phyloP scores from a whole-genome alignment of 257 asterid genomes.

The Paulownia fortunei region DNA sequence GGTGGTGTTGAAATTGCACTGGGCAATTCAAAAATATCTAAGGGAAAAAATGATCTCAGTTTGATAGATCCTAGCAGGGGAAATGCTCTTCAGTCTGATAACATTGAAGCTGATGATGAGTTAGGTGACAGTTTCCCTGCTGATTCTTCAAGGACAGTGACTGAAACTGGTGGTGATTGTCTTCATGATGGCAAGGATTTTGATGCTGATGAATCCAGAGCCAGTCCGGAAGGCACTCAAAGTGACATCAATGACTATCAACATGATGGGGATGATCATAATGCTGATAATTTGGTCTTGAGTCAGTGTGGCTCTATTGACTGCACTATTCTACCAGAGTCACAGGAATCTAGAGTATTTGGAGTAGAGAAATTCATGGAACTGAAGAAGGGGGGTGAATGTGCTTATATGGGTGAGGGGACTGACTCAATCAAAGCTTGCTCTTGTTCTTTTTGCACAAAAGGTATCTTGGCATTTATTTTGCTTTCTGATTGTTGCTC shows the following conservation, averaged over 20 bases:
- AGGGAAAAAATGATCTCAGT: slow-evolving; percentile 7
- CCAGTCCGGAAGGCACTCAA: slow-evolving; percentile 36
- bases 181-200: slow-evolving; percentile 21
- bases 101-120: slow-evolving; percentile 30
- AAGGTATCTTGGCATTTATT: slow-evolving; percentile 56
- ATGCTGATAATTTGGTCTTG: slow-evolving; percentile 50
- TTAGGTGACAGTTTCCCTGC: slow-evolving; percentile 32
- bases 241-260: slow-evolving; percentile 32
- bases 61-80: slow-evolving; percentile 1
- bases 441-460: slow-evolving; percentile 81
- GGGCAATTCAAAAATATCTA: not conserved
- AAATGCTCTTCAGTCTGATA: not conserved
- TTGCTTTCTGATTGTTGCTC: slow-evolving; percentile 15
- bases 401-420: slow-evolving; percentile 39
- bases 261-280: slow-evolving; percentile 44
- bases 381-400: slow-evolving; percentile 39
- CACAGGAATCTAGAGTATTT: slow-evolving; percentile 71
- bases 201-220: slow-evolving; percentile 39
- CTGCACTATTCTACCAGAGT: slow-evolving; percentile 55
- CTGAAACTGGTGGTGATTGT: slow-evolving; percentile 33
- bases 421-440: slow-evolving; percentile 60
- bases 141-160: slow-evolving; percentile 27
- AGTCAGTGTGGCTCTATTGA: slow-evolving; percentile 77
- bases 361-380: slow-evolving; percentile 51
- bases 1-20: slow-evolving; percentile 8